These are phyloP conservation scores for Lyophyllum shimeji DNA, from an alignment of 768 basidiomycete species.

Conservation along the genomic window DNA sequence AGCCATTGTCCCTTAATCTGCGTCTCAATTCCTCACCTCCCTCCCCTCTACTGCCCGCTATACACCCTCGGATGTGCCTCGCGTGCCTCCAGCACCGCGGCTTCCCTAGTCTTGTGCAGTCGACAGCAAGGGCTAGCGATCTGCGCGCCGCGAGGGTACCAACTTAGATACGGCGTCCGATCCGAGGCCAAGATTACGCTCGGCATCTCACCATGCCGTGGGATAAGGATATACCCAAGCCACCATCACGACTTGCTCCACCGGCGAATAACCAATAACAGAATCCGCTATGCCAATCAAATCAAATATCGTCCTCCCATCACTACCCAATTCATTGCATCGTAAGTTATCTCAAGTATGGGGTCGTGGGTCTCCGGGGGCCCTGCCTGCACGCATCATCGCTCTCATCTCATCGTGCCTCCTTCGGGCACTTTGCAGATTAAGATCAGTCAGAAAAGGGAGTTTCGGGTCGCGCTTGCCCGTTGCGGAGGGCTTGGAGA, in stretches of 20 bases:
- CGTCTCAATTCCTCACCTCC: not conserved
- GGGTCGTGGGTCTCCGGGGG: constrained; percentile 15
- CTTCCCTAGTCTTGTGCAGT: not conserved
- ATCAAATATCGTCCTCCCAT: not conserved
- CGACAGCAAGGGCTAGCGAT: not conserved
- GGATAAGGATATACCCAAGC: not conserved
- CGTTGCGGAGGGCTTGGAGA: constrained; percentile 6
- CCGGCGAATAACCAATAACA: constrained; percentile 5
- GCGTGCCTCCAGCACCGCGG: not conserved
- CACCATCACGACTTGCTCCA: not conserved
- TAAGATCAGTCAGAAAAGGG: not conserved
- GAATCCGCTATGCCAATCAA: not conserved
- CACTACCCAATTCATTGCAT: not conserved
- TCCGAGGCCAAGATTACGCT: not conserved
- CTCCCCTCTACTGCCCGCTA: not conserved
- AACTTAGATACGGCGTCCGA: not conserved
- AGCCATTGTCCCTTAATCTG: too few relatives aligned
- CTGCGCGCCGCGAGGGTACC: not conserved
- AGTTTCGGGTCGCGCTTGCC: constrained; percentile 10
- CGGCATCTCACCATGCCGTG: not conserved
- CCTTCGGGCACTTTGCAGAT: not conserved
- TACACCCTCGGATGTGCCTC: not conserved
- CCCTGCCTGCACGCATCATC: not conserved
- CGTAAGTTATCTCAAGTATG: not conserved
- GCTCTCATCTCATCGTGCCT: not conserved